Conservation (phyloP, 2,329 filamentous ascomycete genomes). For the Orbilia javanica region DNA sequence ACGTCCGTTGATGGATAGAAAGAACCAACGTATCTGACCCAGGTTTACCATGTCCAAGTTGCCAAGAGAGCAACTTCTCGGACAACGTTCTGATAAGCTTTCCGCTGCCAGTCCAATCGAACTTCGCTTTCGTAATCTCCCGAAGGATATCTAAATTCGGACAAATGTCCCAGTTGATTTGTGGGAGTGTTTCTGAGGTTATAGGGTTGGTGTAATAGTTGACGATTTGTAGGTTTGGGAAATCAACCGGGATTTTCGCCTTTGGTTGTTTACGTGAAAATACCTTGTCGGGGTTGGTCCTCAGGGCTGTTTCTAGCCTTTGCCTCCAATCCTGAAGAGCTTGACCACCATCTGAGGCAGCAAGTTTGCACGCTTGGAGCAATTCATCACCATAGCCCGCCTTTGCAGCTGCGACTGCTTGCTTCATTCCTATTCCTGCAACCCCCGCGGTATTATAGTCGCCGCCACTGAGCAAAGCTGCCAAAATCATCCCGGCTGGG, state of each 20-base stretch:
- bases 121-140: conserved; percentile 80
- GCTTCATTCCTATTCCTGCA: conserved; percentile 85
- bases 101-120: conserved; percentile 84
- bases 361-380: conserved; percentile 64
- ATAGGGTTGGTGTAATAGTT: conserved; percentile 89
- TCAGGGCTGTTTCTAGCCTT: conserved; percentile 78
- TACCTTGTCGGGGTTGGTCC: conserved; percentile 83
- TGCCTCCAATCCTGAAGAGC: conserved; percentile 79
- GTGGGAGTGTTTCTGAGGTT: conserved; percentile 71
- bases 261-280: conserved; percentile 82
- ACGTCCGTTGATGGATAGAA: conserved; percentile 71
- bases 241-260: conserved; percentile 80
- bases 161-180: conserved; percentile 71
- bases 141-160: conserved; percentile 78
- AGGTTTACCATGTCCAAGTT: conserved; percentile 66
- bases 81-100: conserved; percentile 87
- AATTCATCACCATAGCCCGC: conserved; percentile 86
- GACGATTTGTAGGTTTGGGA: conserved; percentile 82
- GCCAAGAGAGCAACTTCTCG: conserved; percentile 78
- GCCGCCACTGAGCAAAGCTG: conserved; percentile 93
- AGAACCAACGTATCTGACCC: conserved; percentile 70
- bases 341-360: conserved; percentile 73
- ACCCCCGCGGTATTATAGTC: conserved; percentile 93
- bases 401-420: conserved; percentile 88
- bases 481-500: conserved; percentile 89